Evolutionary conservation across 352 stramenopile genomes (phyloP).

Genomic region (Phytopythium kandeliae): DNA sequence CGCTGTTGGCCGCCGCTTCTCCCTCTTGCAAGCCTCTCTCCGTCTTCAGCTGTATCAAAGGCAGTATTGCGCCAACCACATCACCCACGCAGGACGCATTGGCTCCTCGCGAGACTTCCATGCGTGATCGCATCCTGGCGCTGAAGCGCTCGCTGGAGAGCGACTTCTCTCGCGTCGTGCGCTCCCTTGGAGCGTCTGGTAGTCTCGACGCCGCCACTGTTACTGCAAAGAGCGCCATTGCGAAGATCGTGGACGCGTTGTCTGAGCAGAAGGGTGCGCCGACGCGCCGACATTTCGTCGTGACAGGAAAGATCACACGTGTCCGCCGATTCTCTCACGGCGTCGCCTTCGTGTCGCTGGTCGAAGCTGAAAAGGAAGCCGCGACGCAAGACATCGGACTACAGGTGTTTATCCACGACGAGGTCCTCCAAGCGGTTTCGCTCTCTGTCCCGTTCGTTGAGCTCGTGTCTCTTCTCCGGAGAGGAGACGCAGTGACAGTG

Average conservation of each 20-base stretch:
- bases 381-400: neutral
- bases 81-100: neutral
- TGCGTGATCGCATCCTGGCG: slow-evolving; percentile 9
- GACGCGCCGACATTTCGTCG: slow-evolving; percentile 21
- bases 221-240: neutral
- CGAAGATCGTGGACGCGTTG: neutral
- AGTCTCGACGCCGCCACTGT: slow-evolving; percentile 7
- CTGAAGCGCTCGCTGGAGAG: slow-evolving; percentile 8
- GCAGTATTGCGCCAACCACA: neutral
- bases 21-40: slow-evolving; percentile 24
- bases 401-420: slow-evolving; percentile 3
- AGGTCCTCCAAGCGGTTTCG: neutral
- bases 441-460: neutral
- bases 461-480: neutral
- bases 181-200: neutral
- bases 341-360: slow-evolving; percentile 41
- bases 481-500: neutral
- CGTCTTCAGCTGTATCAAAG: slow-evolving; percentile 33
- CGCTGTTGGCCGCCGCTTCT: slow-evolving; percentile 11
- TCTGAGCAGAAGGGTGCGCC: neutral
- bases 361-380: neutral
- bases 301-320: slow-evolving; percentile 26
- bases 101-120: neutral
- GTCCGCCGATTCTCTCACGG: slow-evolving; percentile 41
- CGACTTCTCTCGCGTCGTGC: neutral